Evolutionary conservation across 176 grass and related monocot genomes (phyloP).

Genomic region (Puccinellia tenuiflora): DNA sequence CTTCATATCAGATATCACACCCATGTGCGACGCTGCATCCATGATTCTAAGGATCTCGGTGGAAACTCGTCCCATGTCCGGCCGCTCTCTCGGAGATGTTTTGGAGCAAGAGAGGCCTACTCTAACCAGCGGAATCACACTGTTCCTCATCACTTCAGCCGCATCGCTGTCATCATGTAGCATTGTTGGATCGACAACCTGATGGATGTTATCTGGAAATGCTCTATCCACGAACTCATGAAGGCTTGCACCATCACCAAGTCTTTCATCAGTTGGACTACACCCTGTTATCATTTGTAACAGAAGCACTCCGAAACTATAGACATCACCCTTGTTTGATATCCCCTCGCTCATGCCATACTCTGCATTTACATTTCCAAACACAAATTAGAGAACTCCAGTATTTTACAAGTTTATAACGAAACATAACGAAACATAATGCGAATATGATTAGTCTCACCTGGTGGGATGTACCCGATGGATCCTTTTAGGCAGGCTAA

Average conservation of each 20-base stretch:
- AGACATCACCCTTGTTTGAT: slow-evolving; percentile 25
- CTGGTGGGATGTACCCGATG: slow-evolving; percentile 28
- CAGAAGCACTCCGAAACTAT: slow-evolving; percentile 28
- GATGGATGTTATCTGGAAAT: neutral
- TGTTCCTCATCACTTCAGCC: neutral
- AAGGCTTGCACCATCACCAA: neutral
- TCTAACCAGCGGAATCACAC: slow-evolving; percentile 16
- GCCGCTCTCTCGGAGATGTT: neutral
- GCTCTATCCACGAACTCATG: neutral
- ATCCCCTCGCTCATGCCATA: neutral
- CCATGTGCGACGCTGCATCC: neutral
- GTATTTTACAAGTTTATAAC: neutral
- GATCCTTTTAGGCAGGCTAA: slow-evolving; percentile 17
- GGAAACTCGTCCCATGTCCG: slow-evolving; percentile 16
- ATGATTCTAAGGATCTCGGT: slow-evolving; percentile 25
- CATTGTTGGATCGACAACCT: neutral
- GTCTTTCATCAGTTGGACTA: neutral
- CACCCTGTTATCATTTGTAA: slow-evolving; percentile 18
- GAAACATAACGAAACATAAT: neutral
- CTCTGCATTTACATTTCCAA: slow-evolving; percentile 13
- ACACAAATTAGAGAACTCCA: neutral
- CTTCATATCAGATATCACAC: neutral
- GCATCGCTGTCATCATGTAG: neutral
- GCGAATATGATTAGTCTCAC: neutral
- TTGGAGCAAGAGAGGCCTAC: slow-evolving; percentile 27